These are phyloP conservation scores for Penicillium roqueforti DNA, from an alignment of 495 filamentous ascomycete species.

Conservation along the genomic window DNA sequence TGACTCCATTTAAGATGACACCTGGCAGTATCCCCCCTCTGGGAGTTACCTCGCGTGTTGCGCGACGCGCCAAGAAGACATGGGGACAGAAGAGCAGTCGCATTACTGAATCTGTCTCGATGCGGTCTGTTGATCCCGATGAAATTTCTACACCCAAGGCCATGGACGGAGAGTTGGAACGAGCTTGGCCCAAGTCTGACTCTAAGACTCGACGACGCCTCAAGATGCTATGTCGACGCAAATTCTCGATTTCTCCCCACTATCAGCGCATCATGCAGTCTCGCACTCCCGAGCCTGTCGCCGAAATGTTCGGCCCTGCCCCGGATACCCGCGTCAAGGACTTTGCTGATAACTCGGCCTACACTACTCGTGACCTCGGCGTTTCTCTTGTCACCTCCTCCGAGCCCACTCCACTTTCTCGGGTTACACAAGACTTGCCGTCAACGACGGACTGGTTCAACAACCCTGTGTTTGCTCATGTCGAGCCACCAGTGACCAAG, in stretches of 20 bases:
- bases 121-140: constrained; percentile 36
- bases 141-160: constrained; percentile 62
- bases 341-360: constrained; percentile 33
- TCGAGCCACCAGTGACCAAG: background rate
- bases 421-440: constrained; percentile 44
- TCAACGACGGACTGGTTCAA: constrained; percentile 35
- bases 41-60: constrained; percentile 85
- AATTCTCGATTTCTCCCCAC: constrained; percentile 62
- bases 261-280: constrained; percentile 68
- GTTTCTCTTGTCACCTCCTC: constrained; percentile 78
- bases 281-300: constrained; percentile 69
- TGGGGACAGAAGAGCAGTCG: constrained; percentile 54
- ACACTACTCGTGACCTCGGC: constrained; percentile 75
- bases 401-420: constrained; percentile 66
- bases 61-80: constrained; percentile 74
- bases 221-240: constrained; percentile 76
- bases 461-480: constrained; percentile 20
- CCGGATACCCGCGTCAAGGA: constrained; percentile 18
- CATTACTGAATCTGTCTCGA: constrained; percentile 8
- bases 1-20: constrained; percentile 89
- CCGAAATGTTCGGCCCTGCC: constrained; percentile 41
- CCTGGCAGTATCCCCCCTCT: constrained; percentile 83
- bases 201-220: constrained; percentile 74
- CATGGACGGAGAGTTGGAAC: constrained; percentile 23
- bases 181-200: constrained; percentile 77